These are phyloP conservation scores for Boehmeria nivea DNA, from an alignment of 306 rosid species.

Conservation along the genomic window DNA sequence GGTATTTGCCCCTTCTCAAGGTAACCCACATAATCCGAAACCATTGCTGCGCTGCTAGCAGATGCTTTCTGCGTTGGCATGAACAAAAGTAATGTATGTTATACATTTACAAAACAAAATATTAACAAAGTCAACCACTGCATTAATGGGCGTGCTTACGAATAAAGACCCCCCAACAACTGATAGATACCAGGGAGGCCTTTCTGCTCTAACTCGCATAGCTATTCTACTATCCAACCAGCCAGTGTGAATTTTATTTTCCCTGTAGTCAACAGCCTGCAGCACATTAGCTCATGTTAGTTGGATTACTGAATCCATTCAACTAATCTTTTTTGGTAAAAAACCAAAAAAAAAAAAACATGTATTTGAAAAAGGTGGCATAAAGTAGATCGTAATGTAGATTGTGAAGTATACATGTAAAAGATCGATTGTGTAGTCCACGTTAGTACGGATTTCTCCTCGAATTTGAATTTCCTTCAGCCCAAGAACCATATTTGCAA, in stretches of 20 bases:
- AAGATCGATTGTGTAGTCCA: slow-evolving; percentile 93
- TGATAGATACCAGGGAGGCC: slow-evolving; percentile 98
- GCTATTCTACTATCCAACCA: slow-evolving; percentile 99
- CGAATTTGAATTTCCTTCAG: slow-evolving; percentile 97
- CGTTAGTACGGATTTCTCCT: slow-evolving; percentile 94
- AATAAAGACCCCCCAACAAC: slow-evolving; percentile 91
- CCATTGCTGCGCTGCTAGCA: slow-evolving; percentile 90
- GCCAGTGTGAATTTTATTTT: slow-evolving; percentile 94
- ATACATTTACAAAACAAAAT: slow-evolving; percentile 14
- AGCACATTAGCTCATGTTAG: slow-evolving; percentile 28
- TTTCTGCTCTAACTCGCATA: slow-evolving; percentile 98
- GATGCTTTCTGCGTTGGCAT: slow-evolving; percentile 76
- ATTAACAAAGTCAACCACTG: slow-evolving; percentile 7
- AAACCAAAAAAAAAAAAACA: neutral
- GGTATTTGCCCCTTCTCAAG: slow-evolving; percentile 99
- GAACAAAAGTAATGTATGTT: slow-evolving; percentile 13
- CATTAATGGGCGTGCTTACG: slow-evolving; percentile 46
- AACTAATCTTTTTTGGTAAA: neutral
- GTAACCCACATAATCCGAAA: slow-evolving; percentile 93
- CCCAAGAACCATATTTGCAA: slow-evolving; percentile 97
- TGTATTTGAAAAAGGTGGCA: slow-evolving; percentile 7
- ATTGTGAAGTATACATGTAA: slow-evolving; percentile 57
- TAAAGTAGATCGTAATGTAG: slow-evolving; percentile 12
- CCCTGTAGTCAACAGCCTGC: slow-evolving; percentile 90
- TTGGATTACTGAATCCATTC: slow-evolving; percentile 20